Evolutionary conservation across 2,329 filamentous ascomycete species (phyloP).

Genomic region (Pseudomassariella vexata): DNA sequence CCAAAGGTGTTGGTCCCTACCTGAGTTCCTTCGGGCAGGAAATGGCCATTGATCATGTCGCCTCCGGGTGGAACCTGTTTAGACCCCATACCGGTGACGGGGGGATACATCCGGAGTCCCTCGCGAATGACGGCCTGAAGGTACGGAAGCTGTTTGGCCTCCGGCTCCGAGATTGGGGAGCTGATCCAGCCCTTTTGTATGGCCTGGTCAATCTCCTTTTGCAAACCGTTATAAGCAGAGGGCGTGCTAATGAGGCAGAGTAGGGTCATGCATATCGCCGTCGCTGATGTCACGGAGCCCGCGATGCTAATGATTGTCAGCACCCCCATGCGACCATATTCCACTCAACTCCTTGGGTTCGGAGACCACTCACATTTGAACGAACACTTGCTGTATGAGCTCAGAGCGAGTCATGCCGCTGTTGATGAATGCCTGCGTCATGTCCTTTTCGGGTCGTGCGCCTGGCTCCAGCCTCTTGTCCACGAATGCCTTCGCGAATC

Average conservation of each 20-base stretch:
- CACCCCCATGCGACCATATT: too few relatives aligned
- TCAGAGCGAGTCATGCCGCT: constrained; percentile 28
- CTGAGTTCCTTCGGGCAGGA: constrained; percentile 32
- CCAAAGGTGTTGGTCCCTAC: constrained; percentile 34
- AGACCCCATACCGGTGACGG: constrained; percentile 26
- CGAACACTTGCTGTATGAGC: constrained; percentile 31
- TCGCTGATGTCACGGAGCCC: constrained; percentile 17
- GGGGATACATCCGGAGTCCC: constrained; percentile 31
- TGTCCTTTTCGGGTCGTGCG: constrained; percentile 24
- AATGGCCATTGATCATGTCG: constrained; percentile 20
- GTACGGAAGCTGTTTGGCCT: constrained; percentile 25
- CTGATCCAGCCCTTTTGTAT: constrained; percentile 11
- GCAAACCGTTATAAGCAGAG: constrained; percentile 11
- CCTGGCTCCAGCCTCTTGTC: constrained; percentile 19
- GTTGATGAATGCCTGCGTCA: constrained; percentile 33
- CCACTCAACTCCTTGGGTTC: background rate
- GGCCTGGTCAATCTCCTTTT: constrained; percentile 13
- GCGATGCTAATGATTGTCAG: constrained; percentile 12
- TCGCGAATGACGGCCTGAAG: constrained; percentile 34
- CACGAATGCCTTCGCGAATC: constrained; percentile 19
- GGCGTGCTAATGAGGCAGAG: constrained; percentile 17
- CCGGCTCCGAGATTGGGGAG: constrained; percentile 21
- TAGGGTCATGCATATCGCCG: constrained; percentile 19
- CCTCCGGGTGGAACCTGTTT: constrained; percentile 26
- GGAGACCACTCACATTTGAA: constrained; percentile 27